Evolutionary conservation across 768 basidiomycete species (phyloP), one percentile per base, ranked within the genome.

Genomic region (Boletus rex-veris): DNA sequence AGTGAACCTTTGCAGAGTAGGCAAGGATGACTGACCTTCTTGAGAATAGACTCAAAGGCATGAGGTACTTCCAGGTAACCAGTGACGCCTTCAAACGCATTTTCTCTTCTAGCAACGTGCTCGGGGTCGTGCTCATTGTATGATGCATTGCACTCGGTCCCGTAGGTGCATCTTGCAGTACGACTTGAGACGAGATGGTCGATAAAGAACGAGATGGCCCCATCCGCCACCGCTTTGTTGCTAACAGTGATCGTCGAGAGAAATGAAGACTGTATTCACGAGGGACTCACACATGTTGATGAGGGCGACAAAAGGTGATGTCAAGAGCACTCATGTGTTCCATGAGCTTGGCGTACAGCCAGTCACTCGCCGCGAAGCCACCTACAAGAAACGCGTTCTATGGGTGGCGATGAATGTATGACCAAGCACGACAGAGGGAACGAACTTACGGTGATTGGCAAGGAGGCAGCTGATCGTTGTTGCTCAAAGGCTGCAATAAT

Each of bases 201-300:
- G 6, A 58, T 30, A 15, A 48, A 48, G 46, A 30, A 58, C 15
- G 57, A 58, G 24, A 58, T 42, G n/a, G 57, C 57, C 7, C 57
- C 57, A 11, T 58, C 57, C n/a, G 57, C 57, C 14, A 58, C 57
- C 8, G 57, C 57, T 33, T 53, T 58, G 33, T 58, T 58, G n/a
- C 57, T 58, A 45, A 16, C 5, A 21, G 12, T 1, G 28, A 36
- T 37, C 28, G 10, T 59, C 28, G 14, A n/a, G 15, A 7, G 11
- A 31, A 2, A n/a, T 12, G 19, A 7, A 31, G 5, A 5, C 3
- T n/a, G 7, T 4, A 21, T 43, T n/a, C 4, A 28, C 19, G 5
- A 45, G 4, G n/a, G 14, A 59, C 57, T 39, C 36, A 58, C 57
- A 59, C 57, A 16, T 58, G 57, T 24, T 58, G 57, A 30, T n/a